Percentiles rank a stretch among this genome's conserved stretches.
phyloP scores from a whole-genome alignment of 139 green algal species.

The Tetraselmis chui region DNA sequence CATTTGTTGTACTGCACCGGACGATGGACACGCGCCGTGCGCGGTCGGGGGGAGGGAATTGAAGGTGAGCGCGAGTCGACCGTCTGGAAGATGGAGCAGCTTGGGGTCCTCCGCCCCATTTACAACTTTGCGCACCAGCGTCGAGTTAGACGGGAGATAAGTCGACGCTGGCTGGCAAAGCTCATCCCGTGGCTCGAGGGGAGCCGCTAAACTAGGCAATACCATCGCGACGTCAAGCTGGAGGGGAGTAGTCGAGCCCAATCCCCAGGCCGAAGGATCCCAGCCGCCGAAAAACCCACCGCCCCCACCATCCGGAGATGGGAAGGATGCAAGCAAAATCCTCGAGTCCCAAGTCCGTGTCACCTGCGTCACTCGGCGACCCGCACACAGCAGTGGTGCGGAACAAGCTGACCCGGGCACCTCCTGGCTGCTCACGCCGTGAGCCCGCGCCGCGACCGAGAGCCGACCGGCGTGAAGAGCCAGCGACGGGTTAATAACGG shows the following conservation, averaged over 20 bases:
- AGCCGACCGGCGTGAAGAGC: not conserved
- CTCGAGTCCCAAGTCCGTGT: not conserved
- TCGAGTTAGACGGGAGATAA: not conserved
- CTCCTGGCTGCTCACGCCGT: not conserved
- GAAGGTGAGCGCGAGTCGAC: conserved; percentile 1
- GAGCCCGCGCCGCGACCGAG: not conserved
- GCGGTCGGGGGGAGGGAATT: conserved; percentile 3
- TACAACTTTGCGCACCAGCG: conserved; percentile 1
- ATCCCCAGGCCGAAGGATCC: too few relatives aligned
- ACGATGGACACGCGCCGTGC: not conserved
- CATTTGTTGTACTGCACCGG: not conserved
- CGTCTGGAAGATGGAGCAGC: not conserved
- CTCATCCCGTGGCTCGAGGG: not conserved
- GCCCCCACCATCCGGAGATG: too few relatives aligned
- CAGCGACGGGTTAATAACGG: conserved; percentile 6
- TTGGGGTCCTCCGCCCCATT: conserved; percentile 9
- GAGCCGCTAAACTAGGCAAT: not conserved
- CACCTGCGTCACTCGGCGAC: not conserved
- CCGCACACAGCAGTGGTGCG: not conserved
- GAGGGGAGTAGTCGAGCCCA: too few relatives aligned
- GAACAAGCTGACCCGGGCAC: not conserved
- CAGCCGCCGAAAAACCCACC: too few relatives aligned
- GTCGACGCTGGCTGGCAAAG: not conserved
- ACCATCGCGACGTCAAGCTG: too few relatives aligned
- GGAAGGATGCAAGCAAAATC: not conserved